These are phyloP conservation scores for Neoboletus subvelutipes DNA, from an alignment of 768 basidiomycete genomes.

Conservation along the genomic window DNA sequence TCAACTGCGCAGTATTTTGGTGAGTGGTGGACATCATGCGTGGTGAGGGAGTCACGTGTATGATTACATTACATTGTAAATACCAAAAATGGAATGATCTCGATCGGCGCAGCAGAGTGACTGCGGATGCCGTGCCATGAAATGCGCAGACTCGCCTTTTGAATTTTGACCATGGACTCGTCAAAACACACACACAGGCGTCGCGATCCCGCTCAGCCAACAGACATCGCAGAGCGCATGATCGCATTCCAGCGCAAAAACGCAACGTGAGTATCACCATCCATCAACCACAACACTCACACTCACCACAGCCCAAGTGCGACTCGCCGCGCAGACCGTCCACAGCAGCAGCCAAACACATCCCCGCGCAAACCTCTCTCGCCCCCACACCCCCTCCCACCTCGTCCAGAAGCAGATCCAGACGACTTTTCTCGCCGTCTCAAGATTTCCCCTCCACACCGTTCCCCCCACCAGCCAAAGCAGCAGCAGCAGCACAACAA, in stretches of 20 bases:
- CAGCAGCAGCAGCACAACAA: slow-evolving; percentile 28
- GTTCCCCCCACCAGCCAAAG: slow-evolving; percentile 36
- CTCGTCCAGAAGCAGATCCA: slow-evolving; percentile 54
- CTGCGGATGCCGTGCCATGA: slow-evolving; percentile 33
- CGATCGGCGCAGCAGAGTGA: slow-evolving; percentile 35
- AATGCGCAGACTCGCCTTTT: slow-evolving; percentile 13
- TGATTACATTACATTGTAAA: slow-evolving; percentile 13
- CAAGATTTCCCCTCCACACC: slow-evolving; percentile 58
- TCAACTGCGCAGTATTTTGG: slow-evolving; percentile 28
- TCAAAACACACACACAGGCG: slow-evolving; percentile 31
- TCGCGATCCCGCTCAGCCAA: slow-evolving; percentile 41
- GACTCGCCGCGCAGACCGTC: slow-evolving; percentile 46
- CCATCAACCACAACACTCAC: too few species aligned
- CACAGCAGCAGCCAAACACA: slow-evolving; percentile 23
- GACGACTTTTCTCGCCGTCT: slow-evolving; percentile 74
- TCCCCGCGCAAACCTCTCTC: slow-evolving; percentile 38
- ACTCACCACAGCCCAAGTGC: too few species aligned
- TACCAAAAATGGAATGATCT: slow-evolving; percentile 28
- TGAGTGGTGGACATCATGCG: slow-evolving; percentile 33
- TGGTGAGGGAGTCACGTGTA: slow-evolving; percentile 28
- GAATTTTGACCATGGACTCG: slow-evolving; percentile 29
- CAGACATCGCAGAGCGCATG: slow-evolving; percentile 61
- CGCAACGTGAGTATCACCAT: slow-evolving; percentile 58
- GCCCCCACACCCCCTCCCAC: slow-evolving; percentile 23
- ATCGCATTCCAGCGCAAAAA: slow-evolving; percentile 65